A percentile compares a stretch with the other conserved stretches of the same genome.
Conservation (phyloP, 1,284 basidiomycete genomes). For the Sanguinoderma infundibulare region DNA sequence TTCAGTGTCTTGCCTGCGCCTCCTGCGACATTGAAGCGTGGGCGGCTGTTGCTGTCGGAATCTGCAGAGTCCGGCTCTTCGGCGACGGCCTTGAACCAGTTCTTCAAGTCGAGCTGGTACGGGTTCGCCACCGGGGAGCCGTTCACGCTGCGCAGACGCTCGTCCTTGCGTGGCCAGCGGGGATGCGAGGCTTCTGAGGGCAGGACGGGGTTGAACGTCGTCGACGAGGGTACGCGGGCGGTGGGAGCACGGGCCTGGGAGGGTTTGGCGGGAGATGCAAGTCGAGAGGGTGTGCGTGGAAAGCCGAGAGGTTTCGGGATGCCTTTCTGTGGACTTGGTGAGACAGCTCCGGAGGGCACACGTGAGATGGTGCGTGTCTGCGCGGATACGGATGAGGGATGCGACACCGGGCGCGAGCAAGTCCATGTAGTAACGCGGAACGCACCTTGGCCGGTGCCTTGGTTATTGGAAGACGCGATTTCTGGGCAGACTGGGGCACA, state of each 20-base stretch:
- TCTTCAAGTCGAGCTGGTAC: slow-evolving; percentile 57
- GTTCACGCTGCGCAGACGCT: slow-evolving; percentile 76
- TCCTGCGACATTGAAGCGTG: neutral
- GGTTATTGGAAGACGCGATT: slow-evolving; percentile 43
- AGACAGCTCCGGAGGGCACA: slow-evolving; percentile 40
- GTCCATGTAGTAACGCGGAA: slow-evolving; percentile 7
- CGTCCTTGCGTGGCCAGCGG: slow-evolving; percentile 63
- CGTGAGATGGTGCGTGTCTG: slow-evolving; percentile 34
- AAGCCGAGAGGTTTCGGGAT: slow-evolving; percentile 31
- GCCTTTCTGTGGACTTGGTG: slow-evolving; percentile 62
- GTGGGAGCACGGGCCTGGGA: slow-evolving; percentile 21
- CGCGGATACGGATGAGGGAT: neutral
- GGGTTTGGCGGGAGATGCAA: slow-evolving; percentile 48
- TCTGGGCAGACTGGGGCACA: slow-evolving; percentile 52
- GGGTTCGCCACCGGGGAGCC: slow-evolving; percentile 80
- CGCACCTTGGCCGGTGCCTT: slow-evolving; percentile 56
- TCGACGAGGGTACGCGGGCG: slow-evolving; percentile 61
- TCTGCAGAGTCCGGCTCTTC: slow-evolving; percentile 20
- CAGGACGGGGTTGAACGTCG: slow-evolving; percentile 72
- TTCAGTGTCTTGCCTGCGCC: slow-evolving; percentile 39
- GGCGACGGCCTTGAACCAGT: slow-evolving; percentile 37
- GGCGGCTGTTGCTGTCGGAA: slow-evolving; percentile 10
- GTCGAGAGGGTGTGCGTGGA: slow-evolving; percentile 42
- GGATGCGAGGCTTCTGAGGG: slow-evolving; percentile 70
- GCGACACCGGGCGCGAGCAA: neutral